A percentile compares a stretch with the other conserved stretches of the same genome.
Evolutionary conservation across 1,139 yeast genomes (phyloP).

Genomic region (Candida tunisiensis): DNA sequence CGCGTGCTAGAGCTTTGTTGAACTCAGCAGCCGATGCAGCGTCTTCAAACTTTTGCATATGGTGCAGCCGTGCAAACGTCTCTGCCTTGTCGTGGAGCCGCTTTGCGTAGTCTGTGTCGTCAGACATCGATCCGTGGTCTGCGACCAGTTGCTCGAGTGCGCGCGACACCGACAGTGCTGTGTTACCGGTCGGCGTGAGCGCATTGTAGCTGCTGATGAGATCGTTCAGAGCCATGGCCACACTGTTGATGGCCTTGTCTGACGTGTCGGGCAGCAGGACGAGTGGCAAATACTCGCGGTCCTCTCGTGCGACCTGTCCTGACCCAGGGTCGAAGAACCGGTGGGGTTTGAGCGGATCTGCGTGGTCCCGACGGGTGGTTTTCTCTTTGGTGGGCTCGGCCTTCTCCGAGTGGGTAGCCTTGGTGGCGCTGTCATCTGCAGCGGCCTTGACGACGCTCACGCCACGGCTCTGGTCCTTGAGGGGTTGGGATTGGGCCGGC

Average conservation of each 20-base stretch:
- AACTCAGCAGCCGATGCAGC: no score
- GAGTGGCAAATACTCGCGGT: constrained; percentile 13
- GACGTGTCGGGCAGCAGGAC: constrained; percentile 12
- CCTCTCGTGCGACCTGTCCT: constrained; percentile 10
- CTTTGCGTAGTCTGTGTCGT: background rate
- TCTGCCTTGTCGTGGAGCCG: background rate
- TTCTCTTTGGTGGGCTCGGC: constrained; percentile 1
- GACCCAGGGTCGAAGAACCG: constrained; percentile 14
- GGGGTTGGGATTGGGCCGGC: no score
- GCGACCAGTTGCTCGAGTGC: no score
- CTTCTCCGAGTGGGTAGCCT: background rate
- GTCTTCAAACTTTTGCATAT: no score
- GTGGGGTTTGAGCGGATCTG: constrained; percentile 13
- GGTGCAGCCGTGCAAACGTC: no score
- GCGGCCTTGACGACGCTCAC: no score
- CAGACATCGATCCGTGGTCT: no score
- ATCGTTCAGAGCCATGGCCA: constrained; percentile 13
- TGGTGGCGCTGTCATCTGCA: background rate
- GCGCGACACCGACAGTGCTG: no score
- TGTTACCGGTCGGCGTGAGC: constrained; percentile 10
- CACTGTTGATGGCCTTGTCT: constrained; percentile 10
- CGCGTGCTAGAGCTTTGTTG: no score
- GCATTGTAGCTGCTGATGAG: constrained; percentile 14
- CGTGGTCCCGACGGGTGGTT: constrained; percentile 6
- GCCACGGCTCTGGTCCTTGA: no score